Evolutionary conservation across 2,329 filamentous ascomycete species (phyloP).

Genomic region (Leptographium procerum): DNA sequence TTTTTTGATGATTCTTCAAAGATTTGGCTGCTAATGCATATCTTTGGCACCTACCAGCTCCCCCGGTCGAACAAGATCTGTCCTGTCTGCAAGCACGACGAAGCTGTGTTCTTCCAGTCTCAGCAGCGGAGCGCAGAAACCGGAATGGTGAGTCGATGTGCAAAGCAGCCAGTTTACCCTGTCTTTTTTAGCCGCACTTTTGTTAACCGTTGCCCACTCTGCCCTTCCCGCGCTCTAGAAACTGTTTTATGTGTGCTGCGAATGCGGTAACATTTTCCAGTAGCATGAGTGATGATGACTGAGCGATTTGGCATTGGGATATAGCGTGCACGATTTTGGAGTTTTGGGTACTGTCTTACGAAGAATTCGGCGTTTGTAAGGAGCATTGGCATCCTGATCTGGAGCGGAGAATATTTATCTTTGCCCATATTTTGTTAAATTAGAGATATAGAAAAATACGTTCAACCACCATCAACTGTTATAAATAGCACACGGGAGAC

Average conservation of each 20-base stretch:
- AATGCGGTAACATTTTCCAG: conserved; percentile 79
- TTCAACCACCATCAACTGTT: background rate
- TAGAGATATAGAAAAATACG: background rate
- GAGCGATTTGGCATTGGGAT: background rate
- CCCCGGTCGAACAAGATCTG: conserved; percentile 80
- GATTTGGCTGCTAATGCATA: conserved; percentile 26
- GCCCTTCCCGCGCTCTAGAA: conserved; percentile 41
- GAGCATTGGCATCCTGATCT: background rate
- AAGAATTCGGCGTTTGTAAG: background rate
- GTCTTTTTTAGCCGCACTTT: background rate
- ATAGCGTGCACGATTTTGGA: background rate
- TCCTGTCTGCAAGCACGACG: conserved; percentile 71
- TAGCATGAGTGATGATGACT: conserved; percentile 21
- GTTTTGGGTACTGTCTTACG: background rate
- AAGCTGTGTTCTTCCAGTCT: conserved; percentile 98
- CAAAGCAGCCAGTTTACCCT: background rate
- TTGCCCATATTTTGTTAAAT: background rate
- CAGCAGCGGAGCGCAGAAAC: conserved; percentile 95
- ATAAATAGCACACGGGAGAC: background rate
- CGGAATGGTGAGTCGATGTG: conserved; percentile 69
- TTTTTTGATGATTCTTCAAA: background rate
- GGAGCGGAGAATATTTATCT: background rate
- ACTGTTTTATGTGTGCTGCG: conserved; percentile 89
- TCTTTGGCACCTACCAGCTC: conserved; percentile 50
- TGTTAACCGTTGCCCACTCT: conserved; percentile 1